Evolutionary conservation across 176 grass and related monocot species (phyloP).

Genomic region (Zea luxurians): DNA sequence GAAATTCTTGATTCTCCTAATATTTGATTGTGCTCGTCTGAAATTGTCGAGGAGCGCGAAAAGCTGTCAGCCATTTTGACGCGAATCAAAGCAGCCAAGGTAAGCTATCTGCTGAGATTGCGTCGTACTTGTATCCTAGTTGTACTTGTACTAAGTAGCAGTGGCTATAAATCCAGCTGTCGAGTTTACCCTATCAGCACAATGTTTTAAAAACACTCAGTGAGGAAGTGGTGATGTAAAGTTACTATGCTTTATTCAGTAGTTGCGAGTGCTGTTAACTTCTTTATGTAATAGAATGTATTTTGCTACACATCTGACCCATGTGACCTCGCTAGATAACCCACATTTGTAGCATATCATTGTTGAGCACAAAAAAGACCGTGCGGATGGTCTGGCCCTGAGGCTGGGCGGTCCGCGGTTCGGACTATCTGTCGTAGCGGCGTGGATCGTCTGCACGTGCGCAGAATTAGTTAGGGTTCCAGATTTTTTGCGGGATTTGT

Average conservation of each 20-base stretch:
- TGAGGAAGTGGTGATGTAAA: neutral
- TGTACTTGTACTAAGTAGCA: too few relatives aligned
- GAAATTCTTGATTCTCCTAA: neutral
- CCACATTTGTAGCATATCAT: neutral
- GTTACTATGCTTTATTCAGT: neutral
- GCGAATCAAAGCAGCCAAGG: conserved; percentile 64
- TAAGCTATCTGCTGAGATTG: conserved; percentile 9
- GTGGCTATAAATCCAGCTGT: neutral
- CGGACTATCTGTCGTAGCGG: too few relatives aligned
- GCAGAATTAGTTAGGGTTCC: too few relatives aligned
- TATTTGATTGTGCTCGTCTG: neutral
- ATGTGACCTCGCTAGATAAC: neutral
- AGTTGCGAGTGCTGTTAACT: neutral
- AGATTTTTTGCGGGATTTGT: too few relatives aligned
- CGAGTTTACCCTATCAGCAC: neutral
- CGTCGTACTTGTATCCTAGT: too few relatives aligned
- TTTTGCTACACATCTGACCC: neutral
- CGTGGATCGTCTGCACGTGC: too few relatives aligned
- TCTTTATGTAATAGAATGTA: neutral
- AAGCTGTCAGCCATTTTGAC: conserved; percentile 63
- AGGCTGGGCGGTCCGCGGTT: too few relatives aligned
- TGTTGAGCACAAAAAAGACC: too few relatives aligned
- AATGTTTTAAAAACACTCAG: neutral
- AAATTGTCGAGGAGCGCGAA: conserved; percentile 55
- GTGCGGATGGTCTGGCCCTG: too few relatives aligned